These are phyloP conservation scores for Pseudophaeomoniella oleicola DNA, from an alignment of 2,329 filamentous ascomycete species.

Conservation along the genomic window DNA sequence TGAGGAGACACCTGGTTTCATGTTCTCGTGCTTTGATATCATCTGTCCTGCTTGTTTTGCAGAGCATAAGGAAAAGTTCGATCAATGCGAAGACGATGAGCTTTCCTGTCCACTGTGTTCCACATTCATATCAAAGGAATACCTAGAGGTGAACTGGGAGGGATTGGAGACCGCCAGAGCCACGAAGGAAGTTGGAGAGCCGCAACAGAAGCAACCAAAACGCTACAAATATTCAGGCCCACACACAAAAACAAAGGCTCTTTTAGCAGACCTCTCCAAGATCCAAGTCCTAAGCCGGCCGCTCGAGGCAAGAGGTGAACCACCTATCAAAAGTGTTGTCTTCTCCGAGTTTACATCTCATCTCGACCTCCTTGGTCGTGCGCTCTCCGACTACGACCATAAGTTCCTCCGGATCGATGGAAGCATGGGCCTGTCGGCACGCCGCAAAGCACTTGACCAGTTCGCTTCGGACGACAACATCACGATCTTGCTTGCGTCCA, in stretches of 20 bases:
- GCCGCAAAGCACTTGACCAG: conserved; percentile 58
- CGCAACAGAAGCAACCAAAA: conserved; percentile 40
- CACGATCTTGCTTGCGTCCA: conserved; percentile 76
- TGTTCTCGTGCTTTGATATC: conserved; percentile 79
- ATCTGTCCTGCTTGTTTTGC: conserved; percentile 63
- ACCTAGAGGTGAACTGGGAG: conserved; percentile 27
- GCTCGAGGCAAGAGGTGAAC: conserved; percentile 39
- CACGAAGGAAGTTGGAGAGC: conserved; percentile 11
- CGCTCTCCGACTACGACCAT: conserved; percentile 54
- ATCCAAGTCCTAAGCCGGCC: conserved; percentile 47
- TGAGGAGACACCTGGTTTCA: conserved; percentile 51
- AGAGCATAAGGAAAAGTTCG: conserved; percentile 40
- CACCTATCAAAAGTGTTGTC: conserved; percentile 80
- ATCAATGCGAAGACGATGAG: conserved; percentile 27
- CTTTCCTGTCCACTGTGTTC: conserved; percentile 43
- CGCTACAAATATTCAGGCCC: conserved; percentile 64
- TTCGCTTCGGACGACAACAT: conserved; percentile 62
- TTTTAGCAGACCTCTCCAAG: conserved; percentile 59
- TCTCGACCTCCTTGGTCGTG: conserved; percentile 78
- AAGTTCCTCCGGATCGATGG: conserved; percentile 74
- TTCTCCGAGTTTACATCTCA: conserved; percentile 96
- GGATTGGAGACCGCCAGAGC: conserved; percentile 14
- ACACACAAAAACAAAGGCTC: conserved; percentile 77
- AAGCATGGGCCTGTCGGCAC: conserved; percentile 63
- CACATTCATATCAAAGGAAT: conserved; percentile 53